Evolutionary conservation across 116 monocot species (phyloP).

Genomic region (Iris pallida): DNA sequence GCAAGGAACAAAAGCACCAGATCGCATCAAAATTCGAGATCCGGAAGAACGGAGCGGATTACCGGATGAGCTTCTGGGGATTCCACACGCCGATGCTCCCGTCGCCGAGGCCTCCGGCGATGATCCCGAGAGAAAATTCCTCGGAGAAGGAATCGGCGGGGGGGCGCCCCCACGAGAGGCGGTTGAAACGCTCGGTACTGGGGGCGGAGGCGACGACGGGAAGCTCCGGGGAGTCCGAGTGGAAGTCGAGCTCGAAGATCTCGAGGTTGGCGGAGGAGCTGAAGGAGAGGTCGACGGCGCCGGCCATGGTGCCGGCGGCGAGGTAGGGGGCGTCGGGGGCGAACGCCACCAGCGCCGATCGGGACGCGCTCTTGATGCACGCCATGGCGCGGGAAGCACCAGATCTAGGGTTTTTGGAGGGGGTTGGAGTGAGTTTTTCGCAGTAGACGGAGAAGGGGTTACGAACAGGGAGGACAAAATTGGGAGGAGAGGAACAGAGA

Average conservation of each 20-base stretch:
- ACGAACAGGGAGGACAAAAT: neutral
- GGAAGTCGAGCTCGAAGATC: constrained; percentile 88
- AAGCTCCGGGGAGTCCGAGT: constrained; percentile 59
- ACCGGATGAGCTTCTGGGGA: constrained; percentile 48
- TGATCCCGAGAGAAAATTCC: constrained; percentile 61
- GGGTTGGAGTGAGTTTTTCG: too few species aligned
- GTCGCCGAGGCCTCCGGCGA: constrained; percentile 90
- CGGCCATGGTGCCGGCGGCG: constrained; percentile 89
- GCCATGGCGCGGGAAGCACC: constrained; percentile 42
- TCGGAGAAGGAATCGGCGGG: constrained; percentile 28
- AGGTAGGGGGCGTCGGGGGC: constrained; percentile 86
- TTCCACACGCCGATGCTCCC: constrained; percentile 81
- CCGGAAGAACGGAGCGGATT: neutral
- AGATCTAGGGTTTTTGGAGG: neutral
- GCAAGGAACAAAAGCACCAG: neutral
- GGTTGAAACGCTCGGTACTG: constrained; percentile 78
- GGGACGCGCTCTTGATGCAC: constrained; percentile 90
- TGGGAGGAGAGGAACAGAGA: neutral
- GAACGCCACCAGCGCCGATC: constrained; percentile 87
- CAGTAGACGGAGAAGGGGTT: neutral
- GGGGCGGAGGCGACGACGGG: constrained; percentile 59
- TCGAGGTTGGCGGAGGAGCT: constrained; percentile 88
- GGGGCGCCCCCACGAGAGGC: constrained; percentile 74
- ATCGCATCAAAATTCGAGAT: neutral
- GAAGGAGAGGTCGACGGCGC: constrained; percentile 90